Evolutionary conservation across 2,329 filamentous ascomycete genomes (phyloP), one percentile per base, ranked within the genome.

Genomic region (Sclerotinia spermophila): DNA sequence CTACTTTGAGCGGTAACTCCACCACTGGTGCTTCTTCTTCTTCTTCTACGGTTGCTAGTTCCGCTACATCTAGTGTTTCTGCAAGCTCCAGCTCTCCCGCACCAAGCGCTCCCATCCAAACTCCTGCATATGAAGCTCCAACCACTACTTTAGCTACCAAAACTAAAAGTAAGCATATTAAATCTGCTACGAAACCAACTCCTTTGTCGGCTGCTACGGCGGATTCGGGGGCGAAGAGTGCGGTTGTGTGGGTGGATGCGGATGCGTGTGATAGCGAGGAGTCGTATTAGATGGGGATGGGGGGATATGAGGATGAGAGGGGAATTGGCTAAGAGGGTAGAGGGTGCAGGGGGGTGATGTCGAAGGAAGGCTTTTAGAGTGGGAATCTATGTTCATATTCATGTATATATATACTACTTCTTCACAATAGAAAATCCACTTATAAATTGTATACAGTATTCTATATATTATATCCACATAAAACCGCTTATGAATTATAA

Each of bases 1-100:
- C 72, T 35, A 68, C 64, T 72, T 69, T 66, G 33, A 67, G 67
- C n/a, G 72, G 70, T 30, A 33, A 11, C 42, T 35, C 64, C 10
- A 53, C n/a, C 19, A 40, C 56, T 3, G 8, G 27, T 21, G 19
- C 48, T 15, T 2, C 40, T 51, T 40, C 59, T 44, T 17, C 35
- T 51, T 40, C 61, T 45, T 15, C 40, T 1, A 5, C 8, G 1
- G 13, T 33, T 30, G n/a, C 44, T 48, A 51, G 19, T 38, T 38
- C 45, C 13, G 30, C n/a, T 38, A 45, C 35, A 27, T 17, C 61
- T 38, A 51, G 44, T n/a, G 10, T 30, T 33, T 27, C 45, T 11
- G 24, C 45, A 13, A 27, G 30, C 38, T 40, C 64, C 4, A 59
- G 58, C 58, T 5, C 58, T 2, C 35, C 24, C 3, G 56, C 56